Conservation (phyloP, 768 basidiomycete species). For the Kondoa malvinella region DNA sequence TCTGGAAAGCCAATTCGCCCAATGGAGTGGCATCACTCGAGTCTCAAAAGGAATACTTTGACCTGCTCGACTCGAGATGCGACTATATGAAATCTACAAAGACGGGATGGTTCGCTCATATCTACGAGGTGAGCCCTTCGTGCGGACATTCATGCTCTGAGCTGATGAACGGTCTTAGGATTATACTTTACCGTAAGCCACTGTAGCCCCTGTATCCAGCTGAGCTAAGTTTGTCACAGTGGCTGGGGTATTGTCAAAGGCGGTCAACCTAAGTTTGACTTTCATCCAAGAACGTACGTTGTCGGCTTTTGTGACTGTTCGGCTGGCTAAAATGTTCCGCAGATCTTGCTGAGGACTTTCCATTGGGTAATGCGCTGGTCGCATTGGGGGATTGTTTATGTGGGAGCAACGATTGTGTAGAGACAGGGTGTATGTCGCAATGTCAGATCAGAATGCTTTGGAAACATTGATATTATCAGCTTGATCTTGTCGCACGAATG, state of each 20-base stretch:
- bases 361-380: neutral
- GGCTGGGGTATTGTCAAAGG: constrained; percentile 49
- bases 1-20: constrained; percentile 51
- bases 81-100: constrained; percentile 43
- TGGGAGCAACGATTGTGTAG: neutral
- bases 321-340: too few species aligned
- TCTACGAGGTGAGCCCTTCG: constrained; percentile 40
- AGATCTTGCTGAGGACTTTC: neutral
- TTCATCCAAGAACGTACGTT: constrained; percentile 27
- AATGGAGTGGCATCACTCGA: constrained; percentile 35
- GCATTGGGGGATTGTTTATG: too few species aligned
- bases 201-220: too few species aligned
- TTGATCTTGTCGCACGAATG: too few species aligned
- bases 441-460: too few species aligned
- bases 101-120: constrained; percentile 66
- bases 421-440: too few species aligned
- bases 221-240: too few species aligned
- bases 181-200: too few species aligned
- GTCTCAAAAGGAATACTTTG: constrained; percentile 42
- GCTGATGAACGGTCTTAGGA: too few species aligned
- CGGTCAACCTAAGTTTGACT: constrained; percentile 46
- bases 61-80: constrained; percentile 49
- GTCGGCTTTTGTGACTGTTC: neutral
- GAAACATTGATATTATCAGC: too few species aligned
- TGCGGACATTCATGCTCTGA: too few species aligned